Percentiles rank a stretch among this genome's conserved stretches.
phyloP scores from a whole-genome alignment of 257 asterid genomes.

The Solanum piurae region DNA sequence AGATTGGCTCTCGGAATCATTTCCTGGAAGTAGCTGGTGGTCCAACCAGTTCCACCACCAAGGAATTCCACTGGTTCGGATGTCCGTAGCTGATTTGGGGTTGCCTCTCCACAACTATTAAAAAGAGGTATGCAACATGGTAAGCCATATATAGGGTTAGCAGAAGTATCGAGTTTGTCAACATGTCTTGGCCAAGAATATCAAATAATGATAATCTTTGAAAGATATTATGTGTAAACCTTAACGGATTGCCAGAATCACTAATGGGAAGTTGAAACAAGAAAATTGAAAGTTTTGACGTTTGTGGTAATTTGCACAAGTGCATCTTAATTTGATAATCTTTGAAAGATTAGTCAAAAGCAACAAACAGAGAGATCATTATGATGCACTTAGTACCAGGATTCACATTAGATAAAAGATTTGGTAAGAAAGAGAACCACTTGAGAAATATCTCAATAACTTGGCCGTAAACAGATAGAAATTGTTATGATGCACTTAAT shows the following conservation, averaged over 20 bases:
- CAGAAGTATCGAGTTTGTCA: neutral
- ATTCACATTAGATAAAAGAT: neutral
- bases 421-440: neutral
- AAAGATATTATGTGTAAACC: neutral
- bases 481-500: neutral
- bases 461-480: neutral
- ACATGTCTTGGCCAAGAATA: neutral
- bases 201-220: neutral
- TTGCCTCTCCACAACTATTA: conserved; percentile 53
- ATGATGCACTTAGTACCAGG: neutral
- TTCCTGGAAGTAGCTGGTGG: conserved; percentile 41
- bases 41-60: conserved; percentile 99
- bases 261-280: neutral
- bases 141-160: neutral
- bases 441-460: neutral
- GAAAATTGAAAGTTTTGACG: neutral
- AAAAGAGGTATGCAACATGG: neutral
- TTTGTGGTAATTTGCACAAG: neutral
- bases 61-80: conserved; percentile 54
- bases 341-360: neutral
- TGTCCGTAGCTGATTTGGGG: conserved; percentile 27
- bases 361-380: neutral
- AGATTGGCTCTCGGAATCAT: conserved; percentile 35
- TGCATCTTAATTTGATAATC: neutral
- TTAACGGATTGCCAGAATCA: neutral